These are phyloP conservation scores for Kickxella alabastrina DNA, from an alignment of 192 early-diverging fungal species.

Conservation along the genomic window DNA sequence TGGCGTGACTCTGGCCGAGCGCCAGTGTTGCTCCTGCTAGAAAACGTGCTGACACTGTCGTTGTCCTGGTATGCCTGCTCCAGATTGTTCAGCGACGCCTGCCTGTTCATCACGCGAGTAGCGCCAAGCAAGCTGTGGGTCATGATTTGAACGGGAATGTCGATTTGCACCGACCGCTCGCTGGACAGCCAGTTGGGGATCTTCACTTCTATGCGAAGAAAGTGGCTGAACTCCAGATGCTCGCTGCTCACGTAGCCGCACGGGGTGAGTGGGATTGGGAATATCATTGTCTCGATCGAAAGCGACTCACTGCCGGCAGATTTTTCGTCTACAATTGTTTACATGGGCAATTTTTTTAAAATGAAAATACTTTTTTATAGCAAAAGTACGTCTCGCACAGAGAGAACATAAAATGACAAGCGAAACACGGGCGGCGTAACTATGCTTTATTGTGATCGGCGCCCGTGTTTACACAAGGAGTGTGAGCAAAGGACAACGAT, in stretches of 20 bases:
- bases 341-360: neutral
- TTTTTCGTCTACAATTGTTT: constrained; percentile 23
- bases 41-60: constrained; percentile 20
- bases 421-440: too few species aligned
- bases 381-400: too few species aligned
- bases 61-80: constrained; percentile 14
- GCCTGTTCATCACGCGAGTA: constrained; percentile 9
- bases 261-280: constrained; percentile 21
- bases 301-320: constrained; percentile 12
- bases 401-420: too few species aligned
- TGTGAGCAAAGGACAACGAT: neutral
- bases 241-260: constrained; percentile 34
- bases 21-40: constrained; percentile 21
- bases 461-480: neutral
- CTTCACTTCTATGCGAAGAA: constrained; percentile 38
- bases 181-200: constrained; percentile 45
- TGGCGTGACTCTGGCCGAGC: constrained; percentile 1
- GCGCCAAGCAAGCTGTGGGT: constrained; percentile 13
- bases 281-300: constrained; percentile 15
- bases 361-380: too few species aligned
- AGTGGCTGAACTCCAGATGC: constrained; percentile 36
- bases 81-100: constrained; percentile 14
- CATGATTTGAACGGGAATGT: constrained; percentile 45
- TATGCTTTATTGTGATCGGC: too few species aligned
- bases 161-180: constrained; percentile 34